Evolutionary conservation across 164 flowering plant genomes (phyloP).

Genomic region (Magnolia sinica): DNA sequence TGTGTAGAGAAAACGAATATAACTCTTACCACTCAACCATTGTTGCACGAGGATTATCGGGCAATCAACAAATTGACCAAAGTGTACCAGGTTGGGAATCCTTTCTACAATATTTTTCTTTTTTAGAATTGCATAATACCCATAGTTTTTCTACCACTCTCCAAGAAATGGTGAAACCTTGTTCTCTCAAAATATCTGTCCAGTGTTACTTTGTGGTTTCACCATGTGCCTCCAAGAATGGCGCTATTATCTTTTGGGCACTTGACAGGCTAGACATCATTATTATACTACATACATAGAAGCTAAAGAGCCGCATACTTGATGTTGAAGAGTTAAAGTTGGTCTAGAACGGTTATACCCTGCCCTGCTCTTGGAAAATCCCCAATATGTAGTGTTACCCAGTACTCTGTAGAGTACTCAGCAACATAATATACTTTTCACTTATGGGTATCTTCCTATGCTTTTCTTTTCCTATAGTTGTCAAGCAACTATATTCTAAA

Average conservation of each 20-base stretch:
- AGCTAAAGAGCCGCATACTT: background rate
- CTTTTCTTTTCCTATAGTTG: background rate
- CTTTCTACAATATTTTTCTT: background rate
- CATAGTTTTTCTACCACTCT: background rate
- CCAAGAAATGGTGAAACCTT: background rate
- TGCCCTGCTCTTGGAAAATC: background rate
- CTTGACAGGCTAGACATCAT: background rate
- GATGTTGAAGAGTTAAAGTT: background rate
- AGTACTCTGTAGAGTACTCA: background rate
- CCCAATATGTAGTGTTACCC: background rate
- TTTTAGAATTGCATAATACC: background rate
- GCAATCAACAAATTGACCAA: constrained; percentile 19
- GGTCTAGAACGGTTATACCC: background rate
- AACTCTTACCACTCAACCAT: constrained; percentile 19
- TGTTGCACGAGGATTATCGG: constrained; percentile 13
- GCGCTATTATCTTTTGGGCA: background rate
- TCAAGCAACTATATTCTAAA: background rate
- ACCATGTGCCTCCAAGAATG: background rate
- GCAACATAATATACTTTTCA: background rate
- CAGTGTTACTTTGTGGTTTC: background rate
- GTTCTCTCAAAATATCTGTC: background rate
- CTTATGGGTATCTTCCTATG: background rate
- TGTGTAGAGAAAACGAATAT: constrained; percentile 8
- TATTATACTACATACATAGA: background rate
- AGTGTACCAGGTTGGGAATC: constrained; percentile 32